phyloP scores from a whole-genome alignment of 495 filamentous ascomycete species.

The Jackrogersella multiformis region DNA sequence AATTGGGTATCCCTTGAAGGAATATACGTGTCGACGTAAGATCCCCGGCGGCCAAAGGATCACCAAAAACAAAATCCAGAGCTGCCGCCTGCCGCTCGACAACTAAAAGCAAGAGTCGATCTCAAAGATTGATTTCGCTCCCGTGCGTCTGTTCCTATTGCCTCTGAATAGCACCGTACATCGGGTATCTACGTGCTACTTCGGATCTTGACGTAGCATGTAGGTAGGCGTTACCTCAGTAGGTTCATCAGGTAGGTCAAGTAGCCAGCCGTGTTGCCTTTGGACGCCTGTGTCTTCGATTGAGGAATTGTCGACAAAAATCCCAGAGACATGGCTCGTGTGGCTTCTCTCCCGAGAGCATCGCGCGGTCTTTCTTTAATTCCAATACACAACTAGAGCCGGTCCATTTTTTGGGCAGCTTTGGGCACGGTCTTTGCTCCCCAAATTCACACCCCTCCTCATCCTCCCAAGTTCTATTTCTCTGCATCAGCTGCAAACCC shows the following conservation, averaged over 20 bases:
- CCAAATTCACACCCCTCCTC: conserved; percentile 22
- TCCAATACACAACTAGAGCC: not conserved
- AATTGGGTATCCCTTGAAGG: conserved; percentile 9
- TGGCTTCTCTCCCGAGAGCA: conserved; percentile 9
- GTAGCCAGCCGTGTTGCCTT: not conserved
- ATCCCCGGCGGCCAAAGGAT: conserved; percentile 9
- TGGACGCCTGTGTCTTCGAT: conserved; percentile 2
- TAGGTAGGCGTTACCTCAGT: conserved; percentile 9
- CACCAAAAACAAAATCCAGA: conserved; percentile 6
- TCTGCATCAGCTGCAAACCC: not conserved
- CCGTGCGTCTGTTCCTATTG: conserved; percentile 10
- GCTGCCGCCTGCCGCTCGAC: conserved; percentile 18
- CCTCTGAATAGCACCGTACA: conserved; percentile 1
- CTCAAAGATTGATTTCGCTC: conserved; percentile 1
- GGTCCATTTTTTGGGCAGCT: conserved; percentile 23
- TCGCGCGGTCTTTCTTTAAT: conserved; percentile 13
- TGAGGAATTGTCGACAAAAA: conserved; percentile 16
- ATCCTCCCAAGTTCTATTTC: not conserved
- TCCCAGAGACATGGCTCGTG: conserved; percentile 15
- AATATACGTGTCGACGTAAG: conserved; percentile 11
- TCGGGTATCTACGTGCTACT: conserved; percentile 29
- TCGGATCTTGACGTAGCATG: conserved; percentile 14
- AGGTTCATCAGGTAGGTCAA: conserved; percentile 9
- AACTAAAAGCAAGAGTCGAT: not conserved
- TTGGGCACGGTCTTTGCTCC: conserved; percentile 28